Percentiles rank a stretch among this genome's conserved stretches.
Evolutionary conservation across 2,329 filamentous ascomycete genomes (phyloP).

Genomic region (Fusarium drepaniforme): DNA sequence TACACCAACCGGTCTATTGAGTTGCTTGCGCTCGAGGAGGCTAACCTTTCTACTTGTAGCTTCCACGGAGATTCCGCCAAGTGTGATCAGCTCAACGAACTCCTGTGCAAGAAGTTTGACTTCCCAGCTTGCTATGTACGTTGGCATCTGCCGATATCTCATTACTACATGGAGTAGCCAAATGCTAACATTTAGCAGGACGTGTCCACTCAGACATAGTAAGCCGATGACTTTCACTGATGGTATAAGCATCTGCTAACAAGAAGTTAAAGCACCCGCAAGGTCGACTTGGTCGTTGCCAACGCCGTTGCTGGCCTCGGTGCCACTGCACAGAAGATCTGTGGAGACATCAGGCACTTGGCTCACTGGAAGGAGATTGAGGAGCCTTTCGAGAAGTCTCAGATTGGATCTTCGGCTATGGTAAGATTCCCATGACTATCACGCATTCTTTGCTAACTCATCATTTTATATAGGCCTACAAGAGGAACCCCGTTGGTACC

Average conservation of each 20-base stretch:
- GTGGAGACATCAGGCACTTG: constrained; percentile 79
- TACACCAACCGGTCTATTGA: background rate
- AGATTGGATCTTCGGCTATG: constrained; percentile 4
- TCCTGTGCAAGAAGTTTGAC: constrained; percentile 67
- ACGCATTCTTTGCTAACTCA: background rate
- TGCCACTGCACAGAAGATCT: constrained; percentile 79
- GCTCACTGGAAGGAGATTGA: constrained; percentile 86
- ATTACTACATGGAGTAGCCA: background rate
- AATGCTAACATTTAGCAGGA: constrained; percentile 5
- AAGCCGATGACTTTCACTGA: background rate
- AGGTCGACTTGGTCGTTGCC: constrained; percentile 84
- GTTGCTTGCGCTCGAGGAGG: background rate
- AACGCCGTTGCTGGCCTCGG: constrained; percentile 86
- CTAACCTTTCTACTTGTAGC: background rate
- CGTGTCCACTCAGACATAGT: constrained; percentile 72
- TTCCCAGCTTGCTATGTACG: constrained; percentile 60
- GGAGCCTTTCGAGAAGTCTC: constrained; percentile 73
- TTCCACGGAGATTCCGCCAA: constrained; percentile 63
- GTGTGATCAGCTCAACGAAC: constrained; percentile 66
- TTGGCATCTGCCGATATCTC: background rate
- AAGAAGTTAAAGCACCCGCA: constrained; percentile 65
- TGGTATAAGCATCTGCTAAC: background rate
- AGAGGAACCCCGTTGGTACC: constrained; percentile 6
- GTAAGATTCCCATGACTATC: background rate
- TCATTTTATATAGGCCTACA: background rate